Percentiles rank a stretch among this genome's conserved stretches.
Conservation (phyloP, 768 basidiomycete genomes). For the Tylopilus subfusipes region DNA sequence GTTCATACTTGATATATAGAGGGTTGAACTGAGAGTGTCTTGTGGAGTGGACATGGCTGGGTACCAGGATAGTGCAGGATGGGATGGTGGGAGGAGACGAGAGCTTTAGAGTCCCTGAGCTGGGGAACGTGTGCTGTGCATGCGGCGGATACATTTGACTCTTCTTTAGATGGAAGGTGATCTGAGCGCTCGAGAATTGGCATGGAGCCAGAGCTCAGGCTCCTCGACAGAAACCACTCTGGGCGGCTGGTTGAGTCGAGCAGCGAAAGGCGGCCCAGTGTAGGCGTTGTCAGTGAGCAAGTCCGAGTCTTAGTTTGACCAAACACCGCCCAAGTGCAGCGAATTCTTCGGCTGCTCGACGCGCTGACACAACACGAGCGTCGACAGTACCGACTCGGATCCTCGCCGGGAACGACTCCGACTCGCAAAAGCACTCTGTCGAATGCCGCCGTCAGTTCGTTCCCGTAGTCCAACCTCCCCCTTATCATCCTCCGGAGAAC, state of each 20-base stretch:
- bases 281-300: too few species aligned
- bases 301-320: too few species aligned
- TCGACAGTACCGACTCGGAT: too few species aligned
- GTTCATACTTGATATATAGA: conserved; percentile 9
- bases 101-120: too few species aligned
- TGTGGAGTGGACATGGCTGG: conserved; percentile 1
- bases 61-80: neutral
- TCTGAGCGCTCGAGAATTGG: neutral
- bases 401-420: neutral
- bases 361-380: neutral
- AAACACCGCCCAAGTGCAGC: too few species aligned
- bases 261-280: too few species aligned
- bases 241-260: too few species aligned
- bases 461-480: conserved; percentile 16
- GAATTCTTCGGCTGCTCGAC: neutral
- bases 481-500: conserved; percentile 11
- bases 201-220: too few species aligned
- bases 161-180: neutral
- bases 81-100: neutral
- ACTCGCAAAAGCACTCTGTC: neutral
- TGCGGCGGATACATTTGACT: neutral
- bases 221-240: neutral
- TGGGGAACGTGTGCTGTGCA: neutral
- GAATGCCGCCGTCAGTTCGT: conserved; percentile 20
- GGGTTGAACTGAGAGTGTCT: neutral